Conservation (phyloP, 192 early-diverging fungal species). For the Podila horticola region DNA sequence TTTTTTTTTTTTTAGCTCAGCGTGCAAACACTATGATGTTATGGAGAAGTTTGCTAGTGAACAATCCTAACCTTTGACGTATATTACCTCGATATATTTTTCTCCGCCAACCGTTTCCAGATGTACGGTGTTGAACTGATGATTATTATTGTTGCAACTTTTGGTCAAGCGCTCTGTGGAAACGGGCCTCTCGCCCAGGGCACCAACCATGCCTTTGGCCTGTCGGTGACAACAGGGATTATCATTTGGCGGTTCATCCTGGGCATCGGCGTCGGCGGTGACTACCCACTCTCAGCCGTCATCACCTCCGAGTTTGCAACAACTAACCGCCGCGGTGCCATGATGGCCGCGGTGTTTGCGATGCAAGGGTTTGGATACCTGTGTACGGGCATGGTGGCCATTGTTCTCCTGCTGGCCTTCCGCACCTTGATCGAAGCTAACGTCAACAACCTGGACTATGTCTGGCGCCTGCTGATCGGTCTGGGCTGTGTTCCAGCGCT, state of each 20-base stretch:
- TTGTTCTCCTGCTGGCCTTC: conserved; percentile 72
- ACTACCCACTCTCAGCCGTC: conserved; percentile 70
- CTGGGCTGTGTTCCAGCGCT: conserved; percentile 83
- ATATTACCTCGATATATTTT: no score
- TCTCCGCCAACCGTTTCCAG: conserved; percentile 13
- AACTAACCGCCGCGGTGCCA: conserved; percentile 76
- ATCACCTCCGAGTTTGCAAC: conserved; percentile 94
- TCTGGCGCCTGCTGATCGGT: conserved; percentile 86
- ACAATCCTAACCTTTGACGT: no score
- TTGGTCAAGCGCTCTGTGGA: conserved; percentile 82
- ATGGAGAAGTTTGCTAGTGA: no score
- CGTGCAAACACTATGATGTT: neutral
- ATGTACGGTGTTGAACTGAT: conserved; percentile 93
- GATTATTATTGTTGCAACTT: conserved; percentile 90
- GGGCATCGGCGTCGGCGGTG: conserved; percentile 94
- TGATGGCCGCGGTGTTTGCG: conserved; percentile 86
- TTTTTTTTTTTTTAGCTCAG: neutral
- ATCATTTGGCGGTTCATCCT: conserved; percentile 92
- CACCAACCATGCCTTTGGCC: neutral
- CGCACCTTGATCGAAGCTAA: conserved; percentile 67
- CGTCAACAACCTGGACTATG: conserved; percentile 74
- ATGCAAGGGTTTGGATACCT: conserved; percentile 90
- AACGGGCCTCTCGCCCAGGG: conserved; percentile 58
- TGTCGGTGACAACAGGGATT: conserved; percentile 71
- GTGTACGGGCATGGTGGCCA: conserved; percentile 73